Evolutionary conservation across 2,329 filamentous ascomycete genomes (phyloP), one percentile per base, ranked within the genome.

Genomic region (Didymella segeticola): DNA sequence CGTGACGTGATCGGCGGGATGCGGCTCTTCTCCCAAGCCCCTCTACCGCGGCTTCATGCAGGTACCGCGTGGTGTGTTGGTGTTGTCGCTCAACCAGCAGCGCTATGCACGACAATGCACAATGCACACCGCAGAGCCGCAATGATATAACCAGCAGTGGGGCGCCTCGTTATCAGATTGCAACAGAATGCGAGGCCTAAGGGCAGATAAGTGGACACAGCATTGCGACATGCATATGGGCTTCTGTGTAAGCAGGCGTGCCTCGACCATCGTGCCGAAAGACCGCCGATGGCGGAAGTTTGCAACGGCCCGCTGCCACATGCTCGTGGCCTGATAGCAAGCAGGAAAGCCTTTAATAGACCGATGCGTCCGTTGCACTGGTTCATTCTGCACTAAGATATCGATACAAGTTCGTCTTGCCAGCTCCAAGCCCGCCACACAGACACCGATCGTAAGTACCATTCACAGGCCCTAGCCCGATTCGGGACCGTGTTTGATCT

Each of bases 231-330:
- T 48, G 45, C 43, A 33, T n/a, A n/a, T n/a, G n/a, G n/a, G n/a
- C n/a, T 26, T 38, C 41, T 55, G 46, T 53, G 63, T 67, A 63
- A 68, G 65, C 65, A 58, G 58, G 23, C 45, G 34, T 57, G 66
- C 58, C 64, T 68, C 62, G 66, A 67, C 33, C 53, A 42, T 31
- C 37, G 46, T 59, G 57, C 61, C 56, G 61, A 61, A 52, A 9
- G 34, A 42, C 47, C 49, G 57, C 63, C 60, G 57, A 61, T 56
- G 54, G 49, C 56, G 55, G 29, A 57, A 48, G 34, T 56, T 42
- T 53, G 52, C 46, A 52, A 42, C 58, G 56, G 58, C 41, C 58
- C 58, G 56, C 52, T 53, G 47, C n/a, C 53, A 51, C 53, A 51
- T 42, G 53, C 36, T 43, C 37, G 47, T 56, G 46, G 53, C 36